Base-by-base conservation (phyloP, 1,139 yeast species). In the Meyerozyma smithsonii region DNA sequence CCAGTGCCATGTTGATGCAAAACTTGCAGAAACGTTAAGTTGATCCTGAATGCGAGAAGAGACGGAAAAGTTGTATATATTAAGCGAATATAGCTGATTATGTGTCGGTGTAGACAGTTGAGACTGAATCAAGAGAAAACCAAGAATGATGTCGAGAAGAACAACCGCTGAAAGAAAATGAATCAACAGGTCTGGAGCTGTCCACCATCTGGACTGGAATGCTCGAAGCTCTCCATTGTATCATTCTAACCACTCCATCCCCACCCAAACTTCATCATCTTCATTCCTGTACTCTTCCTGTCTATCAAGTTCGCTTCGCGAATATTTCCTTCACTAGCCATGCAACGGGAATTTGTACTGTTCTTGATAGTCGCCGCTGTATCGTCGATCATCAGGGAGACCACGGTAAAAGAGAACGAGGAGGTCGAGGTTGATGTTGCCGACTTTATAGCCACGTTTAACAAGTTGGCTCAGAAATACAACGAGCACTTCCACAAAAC, bases 1-100 rank as follows among this genome's bases (percentile, higher is more conserved):
- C 21, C 50, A 66, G 71, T 47, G 77, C 76, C 43, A 53, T 68
- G 55, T 68, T 71, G 61, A 70, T 71, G 77, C 77, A 71, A 58
- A 69, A 66, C 60, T 52, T 65, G 66, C 69, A 64, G 52, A 64
- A 55, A 43, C 37, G 39, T 30, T 39, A 35, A 35, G 35, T 6
- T 2, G 17, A n/a, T n/a, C n/a, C 30, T 2, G 17, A 5, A 14
- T 35, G 19, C 11, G 33, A 10, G 33, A 21, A 20, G 17, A 28
- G 18, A 11, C 26, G 35, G 21, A 36, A 10, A 11, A 17, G 30
- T 23, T 40, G 39, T 35, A 25, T 33, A 20, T 25, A 39, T 30
- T 20, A 20, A 25, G 26, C 32, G 28, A 37, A 16, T 40, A 28
- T 20, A 35, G 21, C 17, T 12, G 14, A 49, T 46, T 34, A n/a